Evolutionary conservation across 148 eudicot species (phyloP), one percentile per base, ranked within the genome.

Genomic region (Nepenthes gracilis): DNA sequence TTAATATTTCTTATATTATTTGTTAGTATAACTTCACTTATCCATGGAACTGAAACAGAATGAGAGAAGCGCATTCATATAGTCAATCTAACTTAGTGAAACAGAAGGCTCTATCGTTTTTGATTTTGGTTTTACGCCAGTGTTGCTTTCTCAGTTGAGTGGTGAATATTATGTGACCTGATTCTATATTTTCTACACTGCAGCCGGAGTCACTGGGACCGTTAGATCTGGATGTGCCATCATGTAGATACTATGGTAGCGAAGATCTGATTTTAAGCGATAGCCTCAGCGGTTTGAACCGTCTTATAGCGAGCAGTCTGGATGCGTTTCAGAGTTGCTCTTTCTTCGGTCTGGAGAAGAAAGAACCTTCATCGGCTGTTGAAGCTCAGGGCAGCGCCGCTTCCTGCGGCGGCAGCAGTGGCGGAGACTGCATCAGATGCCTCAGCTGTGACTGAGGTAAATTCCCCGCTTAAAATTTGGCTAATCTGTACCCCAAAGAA

Each of bases 191-290:
- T 63, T 70, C 35, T 33, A 32, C 63, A 33, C 53, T 66, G 70
- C 95, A 94, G 99, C 88, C 95, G 10, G 99, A 94, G 60, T 94
- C 97, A 15, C 78, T 94, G 74, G 99, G 89, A 63, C 97, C 97
- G 34, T 75, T 94, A 73, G 97, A 94, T 68, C 77, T 89, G 80
- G 97, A 86, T 47, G 50, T 72, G 57, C 84, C 87, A 56, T 56
- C 96, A 4, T 78, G 83, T 76, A 89, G 82, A 83, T 89, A 84
- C 76, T 85, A 80, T 64, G 23, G 23, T 23, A 81, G 80, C 56
- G 88, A 89, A 64, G 92, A 85, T 65, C 68, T 84, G 47, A 79
- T 89, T 43, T 72, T 89, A 68, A 89, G 87, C 55, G 99, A 94
- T 72, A 89, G 96, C 77, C 74, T 93, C 64, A 77, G 90, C 52